Conservation (phyloP, 2,329 filamentous ascomycete genomes). For the Beauveria bassiana region DNA sequence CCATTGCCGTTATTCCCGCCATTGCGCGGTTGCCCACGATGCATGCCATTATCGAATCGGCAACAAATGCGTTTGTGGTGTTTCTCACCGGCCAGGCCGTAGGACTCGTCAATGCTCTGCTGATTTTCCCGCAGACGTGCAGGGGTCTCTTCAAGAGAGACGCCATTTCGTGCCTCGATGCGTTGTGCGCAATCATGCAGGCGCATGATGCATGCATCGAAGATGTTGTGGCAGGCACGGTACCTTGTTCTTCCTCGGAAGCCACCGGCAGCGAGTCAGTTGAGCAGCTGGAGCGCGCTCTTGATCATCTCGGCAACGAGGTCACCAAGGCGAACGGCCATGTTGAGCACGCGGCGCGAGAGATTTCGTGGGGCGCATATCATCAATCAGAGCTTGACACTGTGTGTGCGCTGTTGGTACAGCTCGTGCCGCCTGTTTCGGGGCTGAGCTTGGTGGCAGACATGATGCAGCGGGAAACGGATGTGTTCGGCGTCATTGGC, state of each 20-base stretch:
- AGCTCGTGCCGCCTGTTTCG: not conserved
- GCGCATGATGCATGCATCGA: not conserved
- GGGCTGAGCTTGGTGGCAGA: slow-evolving; percentile 4
- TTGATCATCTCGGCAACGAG: slow-evolving; percentile 2
- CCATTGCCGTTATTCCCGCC: not conserved
- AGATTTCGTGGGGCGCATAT: slow-evolving; percentile 6
- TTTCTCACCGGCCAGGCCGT: slow-evolving; percentile 3
- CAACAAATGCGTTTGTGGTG: not conserved
- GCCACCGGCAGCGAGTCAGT: not conserved
- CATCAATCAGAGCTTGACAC: not conserved
- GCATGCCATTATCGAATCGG: not conserved
- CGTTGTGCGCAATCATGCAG: not conserved
- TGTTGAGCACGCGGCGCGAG: slow-evolving; percentile 7
- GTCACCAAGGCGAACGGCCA: slow-evolving; percentile 3
- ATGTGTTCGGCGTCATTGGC: slow-evolving; percentile 18
- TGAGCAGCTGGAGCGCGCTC: not conserved
- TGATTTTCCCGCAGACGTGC: slow-evolving; percentile 7
- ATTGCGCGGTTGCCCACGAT: not conserved
- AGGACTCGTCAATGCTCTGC: not conserved
- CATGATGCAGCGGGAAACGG: slow-evolving; percentile 6
- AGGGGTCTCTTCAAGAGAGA: slow-evolving; percentile 1
- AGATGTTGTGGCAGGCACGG: not conserved
- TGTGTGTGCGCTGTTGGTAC: not conserved
- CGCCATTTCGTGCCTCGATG: not conserved
- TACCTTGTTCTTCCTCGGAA: not conserved